Conservation (phyloP, 1,284 basidiomycete genomes). For the Phylloboletellus chloephorus region DNA sequence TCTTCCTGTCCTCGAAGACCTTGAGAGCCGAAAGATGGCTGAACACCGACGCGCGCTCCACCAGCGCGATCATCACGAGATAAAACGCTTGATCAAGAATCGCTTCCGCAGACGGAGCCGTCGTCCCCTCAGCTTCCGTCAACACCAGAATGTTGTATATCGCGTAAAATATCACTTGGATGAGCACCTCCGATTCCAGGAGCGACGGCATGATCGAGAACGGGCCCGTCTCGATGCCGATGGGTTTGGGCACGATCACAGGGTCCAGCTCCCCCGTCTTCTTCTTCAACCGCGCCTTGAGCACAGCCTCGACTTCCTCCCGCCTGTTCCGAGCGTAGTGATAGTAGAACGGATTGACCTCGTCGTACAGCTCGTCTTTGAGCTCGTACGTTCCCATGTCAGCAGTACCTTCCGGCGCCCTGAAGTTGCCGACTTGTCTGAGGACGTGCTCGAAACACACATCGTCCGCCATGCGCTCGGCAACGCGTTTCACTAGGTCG, state of each 20-base stretch:
- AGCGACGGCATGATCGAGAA: conserved; percentile 56
- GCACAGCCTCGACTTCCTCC: conserved; percentile 85
- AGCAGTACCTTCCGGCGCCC: conserved; percentile 69
- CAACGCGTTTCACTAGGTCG: conserved; percentile 86
- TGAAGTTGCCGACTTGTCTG: conserved; percentile 77
- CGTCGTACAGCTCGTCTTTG: conserved; percentile 75
- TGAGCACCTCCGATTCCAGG: conserved; percentile 62
- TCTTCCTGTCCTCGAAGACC: conserved; percentile 54
- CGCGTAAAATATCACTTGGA: conserved; percentile 75
- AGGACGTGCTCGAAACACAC: conserved; percentile 81
- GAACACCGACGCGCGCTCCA: conserved; percentile 63
- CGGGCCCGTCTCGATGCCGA: conserved; percentile 62
- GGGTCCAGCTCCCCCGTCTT: conserved; percentile 59
- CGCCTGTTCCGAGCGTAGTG: conserved; percentile 95
- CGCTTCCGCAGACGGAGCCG: conserved; percentile 75
- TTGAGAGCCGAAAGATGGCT: conserved; percentile 51
- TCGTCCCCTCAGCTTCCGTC: conserved; percentile 50
- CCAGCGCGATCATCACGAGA: conserved; percentile 76
- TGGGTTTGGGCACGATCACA: conserved; percentile 68
- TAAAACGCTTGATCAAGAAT: conserved; percentile 88
- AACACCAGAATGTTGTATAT: conserved; percentile 63
- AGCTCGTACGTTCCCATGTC: conserved; percentile 88
- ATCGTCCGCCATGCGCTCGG: conserved; percentile 87
- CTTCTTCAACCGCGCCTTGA: conserved; percentile 68
- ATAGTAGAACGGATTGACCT: conserved; percentile 95